Base-by-base conservation (phyloP, 306 rosid genomes). In the Sophora flavescens region DNA sequence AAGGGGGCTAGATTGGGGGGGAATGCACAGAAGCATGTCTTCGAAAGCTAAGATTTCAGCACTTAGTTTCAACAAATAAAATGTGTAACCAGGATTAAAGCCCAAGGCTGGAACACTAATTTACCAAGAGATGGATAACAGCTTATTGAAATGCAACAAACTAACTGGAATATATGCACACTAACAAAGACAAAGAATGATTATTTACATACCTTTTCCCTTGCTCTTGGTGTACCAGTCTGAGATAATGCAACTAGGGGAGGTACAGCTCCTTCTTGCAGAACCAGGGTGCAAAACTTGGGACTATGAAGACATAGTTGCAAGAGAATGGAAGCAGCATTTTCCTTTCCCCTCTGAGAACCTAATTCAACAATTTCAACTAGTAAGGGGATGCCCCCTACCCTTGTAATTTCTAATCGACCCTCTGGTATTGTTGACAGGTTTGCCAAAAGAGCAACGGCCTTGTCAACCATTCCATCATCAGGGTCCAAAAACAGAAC, bases 201-300 rank as follows among this genome's bases (percentile, higher is more conserved):
- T 10, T 44, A 44, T 9, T 13, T 10, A 10, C 14, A 10, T 10
- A 95, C 98, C 98, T 92, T 95, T 81, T 95, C 98, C 83, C 78
- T 92, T 22, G 98, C 97, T 83, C 98, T 89, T 44, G 96, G 84
- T 6, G 96, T 92, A 68, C 98, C 97, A 38, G 89, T 89, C 77
- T 90, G 98, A 36, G 96, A 90, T 67, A 95, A 81, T 74, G 91
- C 97, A 70, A 95, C 98, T 41, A 95, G 78, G 22, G 98, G 96
- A n/a, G 98, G 98, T 17, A 95, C 97, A 6, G 97, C 97, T 72
- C 98, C 98, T 92, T 95, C 98, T 86, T 90, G 97, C 50, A 95
- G 89, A 87, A 95, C 86, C 78, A 95, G 48, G 44, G 87, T 92
- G 78, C 98, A 95, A 79, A 89, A 87, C 84, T 89, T 90, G 32